Evolutionary conservation across 1,284 basidiomycete species (phyloP), one percentile per base, ranked within the genome.

Genomic region (Cystobasidium slooffiae): DNA sequence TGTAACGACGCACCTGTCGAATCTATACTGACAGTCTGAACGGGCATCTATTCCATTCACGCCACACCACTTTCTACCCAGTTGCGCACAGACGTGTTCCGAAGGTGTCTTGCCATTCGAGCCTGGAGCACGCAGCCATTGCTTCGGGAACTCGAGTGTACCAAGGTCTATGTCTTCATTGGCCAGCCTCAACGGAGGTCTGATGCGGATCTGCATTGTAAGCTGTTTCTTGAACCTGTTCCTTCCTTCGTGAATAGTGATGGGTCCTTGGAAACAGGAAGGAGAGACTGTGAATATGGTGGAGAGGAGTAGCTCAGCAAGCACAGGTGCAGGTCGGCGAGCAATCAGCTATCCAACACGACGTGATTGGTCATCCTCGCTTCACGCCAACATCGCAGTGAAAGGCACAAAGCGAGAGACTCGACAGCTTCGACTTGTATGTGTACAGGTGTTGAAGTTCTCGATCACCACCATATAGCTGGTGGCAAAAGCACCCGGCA

Each of bases 201-300:
- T 46, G n/a, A 68, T 56, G 5, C 39, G 22, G 66, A 68, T 56
- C 20, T 68, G 66, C 66, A 68, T 68, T 47, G 16, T 31, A 31
- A 31, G 31, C 31, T 31, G 31, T 49, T 16, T 16, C 31, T 39
- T 20, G 51, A 63, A 14, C 12, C 22, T 41, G 64, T 18, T n/a
- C 9, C 10, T 10, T 44, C 41, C 41, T 20, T 39, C 31, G 44
- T 18, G 16, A n/a, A 46, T 37, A 39, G 63, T 52, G 20, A 24
- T 1, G 44, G n/a, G 22, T 8, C 22, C 10, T n/a, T 18, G 18
- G 59, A n/a, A 37, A 43, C 14, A 16, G 12, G 37, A 31, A 59
- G 56, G 24, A 39, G 18, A 59, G 24, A 31, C n/a, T 24, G 18
- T 18, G 7, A 16, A 12, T 24, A 20, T 9, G 20, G 52, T 9